Evolutionary conservation across 1,284 basidiomycete species (phyloP).

Genomic region (Pulchroboletus neoregius): DNA sequence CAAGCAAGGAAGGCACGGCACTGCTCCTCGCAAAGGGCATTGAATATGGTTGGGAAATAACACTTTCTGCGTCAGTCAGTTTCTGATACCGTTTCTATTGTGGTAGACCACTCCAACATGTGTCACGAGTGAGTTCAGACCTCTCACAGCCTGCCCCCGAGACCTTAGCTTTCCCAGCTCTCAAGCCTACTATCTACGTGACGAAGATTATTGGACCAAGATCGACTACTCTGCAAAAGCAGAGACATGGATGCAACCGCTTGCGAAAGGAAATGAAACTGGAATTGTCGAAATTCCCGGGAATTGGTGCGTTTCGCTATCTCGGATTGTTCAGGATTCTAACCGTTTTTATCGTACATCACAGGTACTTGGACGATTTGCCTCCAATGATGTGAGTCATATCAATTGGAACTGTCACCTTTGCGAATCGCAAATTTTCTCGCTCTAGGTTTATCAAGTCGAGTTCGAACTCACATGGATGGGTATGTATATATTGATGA

Average conservation of each 20-base stretch:
- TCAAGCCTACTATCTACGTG: conserved; percentile 68
- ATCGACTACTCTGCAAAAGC: conserved; percentile 65
- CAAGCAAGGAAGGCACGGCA: conserved; percentile 63
- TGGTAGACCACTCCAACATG: conserved; percentile 65
- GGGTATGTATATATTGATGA: conserved; percentile 44
- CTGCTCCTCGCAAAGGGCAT: conserved; percentile 72
- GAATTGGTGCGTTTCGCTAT: conserved; percentile 49
- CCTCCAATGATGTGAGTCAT: conserved; percentile 63
- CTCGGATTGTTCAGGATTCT: background rate
- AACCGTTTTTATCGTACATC: background rate
- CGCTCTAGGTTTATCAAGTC: conserved; percentile 59
- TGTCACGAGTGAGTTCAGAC: conserved; percentile 47
- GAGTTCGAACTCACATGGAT: conserved; percentile 64
- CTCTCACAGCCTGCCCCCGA: background rate
- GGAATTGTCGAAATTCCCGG: conserved; percentile 71
- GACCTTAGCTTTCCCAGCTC: conserved; percentile 41
- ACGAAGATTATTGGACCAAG: conserved; percentile 70
- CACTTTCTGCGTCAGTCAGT: background rate
- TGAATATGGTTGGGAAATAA: conserved; percentile 52
- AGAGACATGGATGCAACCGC: conserved; percentile 73
- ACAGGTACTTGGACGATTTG: conserved; percentile 61
- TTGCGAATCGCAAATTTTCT: background rate
- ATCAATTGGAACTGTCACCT: background rate
- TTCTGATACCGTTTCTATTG: conserved; percentile 7
- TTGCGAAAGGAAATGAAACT: conserved; percentile 61